Base-by-base conservation (phyloP, 1,139 yeast species). In the Magnusiomyces ingens region DNA sequence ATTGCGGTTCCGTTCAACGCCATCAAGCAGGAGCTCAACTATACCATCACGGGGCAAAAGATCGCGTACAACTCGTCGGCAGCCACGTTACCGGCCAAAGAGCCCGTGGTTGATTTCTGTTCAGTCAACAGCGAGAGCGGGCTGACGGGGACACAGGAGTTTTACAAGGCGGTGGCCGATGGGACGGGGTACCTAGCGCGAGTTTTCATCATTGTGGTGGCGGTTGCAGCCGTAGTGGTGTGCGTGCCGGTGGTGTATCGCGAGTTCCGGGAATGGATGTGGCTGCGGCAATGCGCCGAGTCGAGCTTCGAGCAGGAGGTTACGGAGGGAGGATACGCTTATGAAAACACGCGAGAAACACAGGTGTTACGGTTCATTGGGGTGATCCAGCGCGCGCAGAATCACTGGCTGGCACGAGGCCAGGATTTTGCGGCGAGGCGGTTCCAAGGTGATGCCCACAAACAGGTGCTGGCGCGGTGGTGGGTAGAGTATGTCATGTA, bases 1-100 rank as follows among this genome's bases (percentile, higher is more conserved):
- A 76, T 83, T 19, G 67, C 72, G 21, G 60, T 60, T 8, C 90
- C 90, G 0, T 85, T 89, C 63, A 73, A 75, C 1, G 62, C 67
- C 21, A 65, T 87, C 6, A 76, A 77, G 55, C 65, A 67, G 1
- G 73, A 75, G 48, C 69, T 81, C 32, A 58, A 55, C 18, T 26
- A 45, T 4, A 54, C 63, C 1, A 22, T 61, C 13, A 29, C 45
- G 15, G 5, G 13, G 1, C 40, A 48, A 17, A 35, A 50, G 2
- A 50, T 57, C 10, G 59, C 62, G 0, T 54, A 57, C 11, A 52
- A 53, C 45, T 17, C n/a, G 49, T 55, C 44, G 54, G 61, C 50
- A 49, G 55, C 26, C 48, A 54, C 58, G 3, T 67, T 67, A 2
- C 70, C 74, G 13, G 62, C 59, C 8, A 56, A 65, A 10, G 32